These are phyloP conservation scores for Avena insularis DNA, from an alignment of 176 grass and related monocot species.

Conservation along the genomic window DNA sequence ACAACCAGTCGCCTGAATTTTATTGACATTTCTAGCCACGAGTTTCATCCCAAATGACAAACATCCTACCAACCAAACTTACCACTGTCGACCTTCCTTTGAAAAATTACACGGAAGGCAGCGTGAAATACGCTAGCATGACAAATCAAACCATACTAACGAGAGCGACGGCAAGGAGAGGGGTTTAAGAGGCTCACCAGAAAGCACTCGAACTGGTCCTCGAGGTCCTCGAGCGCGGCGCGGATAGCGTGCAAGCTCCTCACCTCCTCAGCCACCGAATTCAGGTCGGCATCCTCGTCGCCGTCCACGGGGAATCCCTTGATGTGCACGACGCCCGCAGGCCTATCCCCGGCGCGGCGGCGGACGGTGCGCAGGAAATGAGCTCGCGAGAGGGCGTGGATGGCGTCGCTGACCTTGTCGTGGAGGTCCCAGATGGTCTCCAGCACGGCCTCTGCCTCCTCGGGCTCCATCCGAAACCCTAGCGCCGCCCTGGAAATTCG, in stretches of 20 bases:
- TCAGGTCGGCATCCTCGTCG: conserved; percentile 17
- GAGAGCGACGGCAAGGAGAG: neutral
- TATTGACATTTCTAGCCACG: neutral
- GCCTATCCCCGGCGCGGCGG: conserved; percentile 33
- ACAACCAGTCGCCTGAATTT: neutral
- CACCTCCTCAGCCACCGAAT: conserved; percentile 65
- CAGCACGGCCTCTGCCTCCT: conserved; percentile 67
- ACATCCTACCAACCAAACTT: conserved; percentile 20
- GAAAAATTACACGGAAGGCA: neutral
- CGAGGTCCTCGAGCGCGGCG: conserved; percentile 84
- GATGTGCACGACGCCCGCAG: conserved; percentile 56
- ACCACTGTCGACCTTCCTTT: neutral
- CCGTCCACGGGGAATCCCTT: conserved; percentile 45
- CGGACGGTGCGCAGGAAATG: conserved; percentile 75
- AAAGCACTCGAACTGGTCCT: conserved; percentile 96
- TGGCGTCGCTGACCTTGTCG: conserved; percentile 93
- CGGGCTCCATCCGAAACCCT: conserved; percentile 65
- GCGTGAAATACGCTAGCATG: neutral
- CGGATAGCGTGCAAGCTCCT: conserved; percentile 90
- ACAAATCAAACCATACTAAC: conserved; percentile 11
- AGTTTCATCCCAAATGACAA: neutral
- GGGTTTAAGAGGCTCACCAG: conserved; percentile 58
- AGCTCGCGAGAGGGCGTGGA: conserved; percentile 80
- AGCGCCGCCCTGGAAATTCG: conserved; percentile 34
- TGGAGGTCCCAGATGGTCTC: conserved; percentile 97